phyloP scores from a whole-genome alignment of 495 filamentous ascomycete species.

The Daldinia grandis region DNA sequence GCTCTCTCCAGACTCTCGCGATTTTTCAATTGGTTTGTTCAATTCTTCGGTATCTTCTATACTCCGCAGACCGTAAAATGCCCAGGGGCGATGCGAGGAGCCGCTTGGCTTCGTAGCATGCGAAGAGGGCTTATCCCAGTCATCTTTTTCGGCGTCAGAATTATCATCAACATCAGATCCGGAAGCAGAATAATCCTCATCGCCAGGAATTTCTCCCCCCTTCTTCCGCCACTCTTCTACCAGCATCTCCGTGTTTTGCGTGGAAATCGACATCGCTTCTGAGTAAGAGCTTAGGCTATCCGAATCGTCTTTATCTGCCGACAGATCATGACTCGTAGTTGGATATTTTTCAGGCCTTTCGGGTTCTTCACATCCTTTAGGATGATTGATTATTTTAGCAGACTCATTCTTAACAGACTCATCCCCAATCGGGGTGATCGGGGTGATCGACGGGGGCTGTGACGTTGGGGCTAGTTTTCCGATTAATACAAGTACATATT shows the following conservation, averaged over 20 bases:
- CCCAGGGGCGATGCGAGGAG: conserved; percentile 25
- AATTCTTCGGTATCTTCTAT: neutral
- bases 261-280: neutral
- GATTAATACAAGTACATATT: neutral
- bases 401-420: neutral
- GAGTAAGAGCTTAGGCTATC: conserved; percentile 7
- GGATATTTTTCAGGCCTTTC: neutral
- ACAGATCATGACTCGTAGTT: neutral
- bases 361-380: neutral
- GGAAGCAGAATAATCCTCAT: conserved; percentile 39
- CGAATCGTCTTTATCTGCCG: conserved; percentile 6
- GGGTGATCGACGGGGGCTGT: conserved; percentile 3
- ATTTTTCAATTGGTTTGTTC: neutral
- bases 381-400: neutral
- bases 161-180: conserved; percentile 28
- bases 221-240: conserved; percentile 26
- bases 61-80: conserved; percentile 36
- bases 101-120: neutral
- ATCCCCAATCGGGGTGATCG: conserved; percentile 13
- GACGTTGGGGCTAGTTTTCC: neutral
- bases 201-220: conserved; percentile 36
- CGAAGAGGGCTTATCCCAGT: conserved; percentile 10
- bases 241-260: conserved; percentile 26
- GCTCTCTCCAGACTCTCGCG: neutral
- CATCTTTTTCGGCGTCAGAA: conserved; percentile 17